phyloP scores from a whole-genome alignment of 2,329 filamentous ascomycete genomes.

The Aurifilum marmelostoma region DNA sequence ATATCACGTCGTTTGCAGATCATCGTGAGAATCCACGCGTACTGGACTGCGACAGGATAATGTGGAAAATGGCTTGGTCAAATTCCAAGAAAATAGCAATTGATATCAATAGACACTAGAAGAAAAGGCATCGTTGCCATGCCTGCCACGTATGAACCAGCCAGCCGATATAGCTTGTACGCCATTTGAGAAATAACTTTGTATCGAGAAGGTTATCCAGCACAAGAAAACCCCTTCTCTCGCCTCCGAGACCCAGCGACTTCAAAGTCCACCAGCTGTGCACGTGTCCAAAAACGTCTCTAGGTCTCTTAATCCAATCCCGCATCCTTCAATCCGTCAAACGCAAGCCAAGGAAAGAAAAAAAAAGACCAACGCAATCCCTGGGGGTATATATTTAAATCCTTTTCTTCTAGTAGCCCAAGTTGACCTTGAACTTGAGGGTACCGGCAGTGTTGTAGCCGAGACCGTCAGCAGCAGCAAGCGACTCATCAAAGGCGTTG shows the following conservation, averaged over 20 bases:
- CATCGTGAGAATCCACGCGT: neutral
- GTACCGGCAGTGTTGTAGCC: constrained; percentile 31
- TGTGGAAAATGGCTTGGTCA: neutral
- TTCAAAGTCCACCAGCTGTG: constrained; percentile 10
- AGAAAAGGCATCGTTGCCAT: constrained; percentile 20
- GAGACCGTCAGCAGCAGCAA: constrained; percentile 40
- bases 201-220: constrained; percentile 20
- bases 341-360: neutral
- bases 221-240: neutral
- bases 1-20: neutral
- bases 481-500: constrained; percentile 42
- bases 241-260: constrained; percentile 12
- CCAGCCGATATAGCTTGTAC: constrained; percentile 29
- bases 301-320: constrained; percentile 16
- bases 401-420: constrained; percentile 16
- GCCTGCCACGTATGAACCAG: constrained; percentile 25
- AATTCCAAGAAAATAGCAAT: constrained; percentile 7
- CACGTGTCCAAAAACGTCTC: constrained; percentile 3
- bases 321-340: neutral
- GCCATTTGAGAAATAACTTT: constrained; percentile 24
- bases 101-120: constrained; percentile 29
- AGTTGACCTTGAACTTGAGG: constrained; percentile 28
- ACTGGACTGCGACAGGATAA: too few relatives aligned
- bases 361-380: constrained; percentile 7
- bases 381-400: neutral